phyloP scores from a whole-genome alignment of 805 yeast genomes.

The Helenozyma baotianmanensis region DNA sequence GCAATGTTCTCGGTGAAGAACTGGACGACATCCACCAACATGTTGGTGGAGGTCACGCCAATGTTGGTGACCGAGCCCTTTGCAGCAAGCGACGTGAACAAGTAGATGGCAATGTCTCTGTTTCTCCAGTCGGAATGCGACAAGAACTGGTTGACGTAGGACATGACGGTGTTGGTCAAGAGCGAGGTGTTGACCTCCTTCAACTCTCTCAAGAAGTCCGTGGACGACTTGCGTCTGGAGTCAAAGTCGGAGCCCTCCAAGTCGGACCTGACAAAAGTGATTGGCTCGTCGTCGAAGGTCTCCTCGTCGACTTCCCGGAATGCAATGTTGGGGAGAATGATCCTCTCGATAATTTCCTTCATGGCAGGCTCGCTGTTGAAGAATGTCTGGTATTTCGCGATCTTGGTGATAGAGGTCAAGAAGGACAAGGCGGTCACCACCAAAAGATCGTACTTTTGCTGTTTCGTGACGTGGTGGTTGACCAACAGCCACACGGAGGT shows the following conservation, averaged over 20 bases:
- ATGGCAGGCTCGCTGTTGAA: constrained; percentile 51
- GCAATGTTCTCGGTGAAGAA: constrained; percentile 82
- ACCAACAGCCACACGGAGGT: constrained; percentile 78
- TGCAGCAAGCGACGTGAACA: constrained; percentile 86
- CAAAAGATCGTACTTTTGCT: constrained; percentile 77
- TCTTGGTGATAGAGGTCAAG: constrained; percentile 72
- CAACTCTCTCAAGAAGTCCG: constrained; percentile 83
- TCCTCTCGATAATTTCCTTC: constrained; percentile 72
- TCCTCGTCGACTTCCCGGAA: constrained; percentile 89
- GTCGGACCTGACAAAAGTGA: constrained; percentile 87
- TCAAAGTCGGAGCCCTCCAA: constrained; percentile 93
- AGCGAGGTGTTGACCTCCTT: constrained; percentile 71
- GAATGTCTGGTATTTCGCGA: constrained; percentile 58
- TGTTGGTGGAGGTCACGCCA: constrained; percentile 85
- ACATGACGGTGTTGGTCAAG: constrained; percentile 71
- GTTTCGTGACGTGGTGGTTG: constrained; percentile 50
- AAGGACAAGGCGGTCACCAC: constrained; percentile 79
- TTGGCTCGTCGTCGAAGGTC: constrained; percentile 94
- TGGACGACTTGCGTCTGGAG: constrained; percentile 88
- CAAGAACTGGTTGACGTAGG: constrained; percentile 66
- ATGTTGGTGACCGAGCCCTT: constrained; percentile 82
- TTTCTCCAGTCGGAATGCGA: constrained; percentile 64
- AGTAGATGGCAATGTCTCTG: constrained; percentile 81
- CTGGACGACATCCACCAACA: constrained; percentile 77
- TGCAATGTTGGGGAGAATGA: constrained; percentile 83